These are phyloP conservation scores for Ogataea philodendri DNA, from an alignment of 805 yeast genomes.

Conservation along the genomic window DNA sequence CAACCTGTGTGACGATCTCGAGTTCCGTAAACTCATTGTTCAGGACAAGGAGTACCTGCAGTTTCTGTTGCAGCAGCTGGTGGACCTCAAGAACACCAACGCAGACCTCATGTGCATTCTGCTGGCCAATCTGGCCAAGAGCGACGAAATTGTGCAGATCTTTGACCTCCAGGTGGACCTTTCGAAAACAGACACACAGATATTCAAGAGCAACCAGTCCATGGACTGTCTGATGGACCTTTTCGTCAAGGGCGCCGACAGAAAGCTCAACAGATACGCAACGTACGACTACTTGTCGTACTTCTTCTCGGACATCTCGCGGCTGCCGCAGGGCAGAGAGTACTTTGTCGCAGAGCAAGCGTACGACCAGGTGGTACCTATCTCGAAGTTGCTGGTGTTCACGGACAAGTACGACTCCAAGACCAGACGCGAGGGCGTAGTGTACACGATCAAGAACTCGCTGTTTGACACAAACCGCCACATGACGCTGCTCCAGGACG, in stretches of 20 bases:
- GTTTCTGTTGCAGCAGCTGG: slow-evolving; percentile 47
- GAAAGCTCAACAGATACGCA: slow-evolving; percentile 68
- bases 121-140: slow-evolving; percentile 81
- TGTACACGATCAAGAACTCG: slow-evolving; percentile 87
- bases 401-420: slow-evolving; percentile 77
- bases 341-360: slow-evolving; percentile 71
- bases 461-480: slow-evolving; percentile 78
- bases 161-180: slow-evolving; percentile 40
- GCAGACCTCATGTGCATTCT: slow-evolving; percentile 84
- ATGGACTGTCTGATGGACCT: slow-evolving; percentile 85
- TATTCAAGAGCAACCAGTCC: slow-evolving; percentile 56
- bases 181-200: slow-evolving; percentile 38
- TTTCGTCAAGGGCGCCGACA: slow-evolving; percentile 80
- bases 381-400: slow-evolving; percentile 77
- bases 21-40: slow-evolving; percentile 62
- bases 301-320: slow-evolving; percentile 86
- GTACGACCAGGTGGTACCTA: slow-evolving; percentile 75
- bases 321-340: slow-evolving; percentile 69
- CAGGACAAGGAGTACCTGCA: slow-evolving; percentile 57
- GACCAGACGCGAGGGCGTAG: slow-evolving; percentile 87
- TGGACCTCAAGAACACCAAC: slow-evolving; percentile 56
- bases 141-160: slow-evolving; percentile 56
- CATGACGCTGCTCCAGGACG: slow-evolving; percentile 54
- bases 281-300: slow-evolving; percentile 80
- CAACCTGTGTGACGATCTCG: slow-evolving; percentile 72